phyloP scores from a whole-genome alignment of 192 early-diverging fungal species.

The Gryganskiella cystojenkinii region DNA sequence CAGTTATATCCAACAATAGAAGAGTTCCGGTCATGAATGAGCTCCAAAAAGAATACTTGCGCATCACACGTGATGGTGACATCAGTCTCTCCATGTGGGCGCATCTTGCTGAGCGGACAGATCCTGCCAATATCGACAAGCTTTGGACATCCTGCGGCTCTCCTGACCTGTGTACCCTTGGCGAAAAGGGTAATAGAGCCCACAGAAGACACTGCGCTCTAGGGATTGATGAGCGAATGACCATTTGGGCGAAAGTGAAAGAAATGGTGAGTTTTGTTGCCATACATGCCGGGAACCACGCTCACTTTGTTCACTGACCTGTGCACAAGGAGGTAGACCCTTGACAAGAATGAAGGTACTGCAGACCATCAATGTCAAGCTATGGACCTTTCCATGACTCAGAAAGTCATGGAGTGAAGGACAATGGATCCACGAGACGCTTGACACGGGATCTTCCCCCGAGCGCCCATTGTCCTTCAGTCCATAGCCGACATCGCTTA shows the following conservation, averaged over 20 bases:
- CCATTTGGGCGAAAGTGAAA: too few relatives aligned
- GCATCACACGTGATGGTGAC: constrained; percentile 4
- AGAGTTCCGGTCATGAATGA: constrained; percentile 4
- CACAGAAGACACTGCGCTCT: constrained; percentile 3
- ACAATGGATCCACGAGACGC: constrained; percentile 30
- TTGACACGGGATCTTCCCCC: constrained; percentile 27
- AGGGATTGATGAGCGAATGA: constrained; percentile 4
- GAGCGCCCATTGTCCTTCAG: constrained; percentile 37
- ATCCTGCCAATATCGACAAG: constrained; percentile 7
- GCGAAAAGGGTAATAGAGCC: constrained; percentile 6
- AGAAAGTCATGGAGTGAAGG: constrained; percentile 26
- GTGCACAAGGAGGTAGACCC: constrained; percentile 30
- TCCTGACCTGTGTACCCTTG: not conserved
- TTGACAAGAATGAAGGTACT: constrained; percentile 16
- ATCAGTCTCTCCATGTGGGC: constrained; percentile 2
- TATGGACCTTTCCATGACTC: constrained; percentile 13
- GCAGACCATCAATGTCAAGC: constrained; percentile 34
- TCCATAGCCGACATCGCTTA: not conserved
- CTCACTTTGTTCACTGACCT: too few relatives aligned
- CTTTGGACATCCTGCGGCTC: constrained; percentile 1
- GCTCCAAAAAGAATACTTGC: constrained; percentile 1
- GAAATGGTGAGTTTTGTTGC: too few relatives aligned
- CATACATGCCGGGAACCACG: too few relatives aligned
- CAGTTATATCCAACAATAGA: too few relatives aligned
- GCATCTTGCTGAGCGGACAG: constrained; percentile 1